A percentile compares a stretch with the other conserved stretches of the same genome.
phyloP scores from a whole-genome alignment of 768 basidiomycete genomes.

The Pleurotus tuoliensis region DNA sequence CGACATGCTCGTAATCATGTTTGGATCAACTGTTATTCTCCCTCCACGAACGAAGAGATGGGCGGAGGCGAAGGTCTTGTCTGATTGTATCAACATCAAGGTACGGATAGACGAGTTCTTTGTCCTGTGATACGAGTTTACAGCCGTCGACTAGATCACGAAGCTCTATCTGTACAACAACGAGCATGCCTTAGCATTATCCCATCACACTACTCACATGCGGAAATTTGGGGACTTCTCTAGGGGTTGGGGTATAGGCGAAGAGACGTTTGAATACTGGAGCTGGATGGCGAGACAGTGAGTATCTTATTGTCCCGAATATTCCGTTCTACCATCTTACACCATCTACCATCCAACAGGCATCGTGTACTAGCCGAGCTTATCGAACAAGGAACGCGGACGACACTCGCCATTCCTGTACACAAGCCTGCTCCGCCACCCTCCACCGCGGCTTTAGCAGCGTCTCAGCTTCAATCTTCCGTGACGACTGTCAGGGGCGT shows the following conservation, averaged over 20 bases:
- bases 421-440: slow-evolving; percentile 41
- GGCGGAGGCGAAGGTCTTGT: slow-evolving; percentile 97
- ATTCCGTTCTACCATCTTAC: background rate
- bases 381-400: slow-evolving; percentile 73
- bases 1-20: slow-evolving; percentile 79
- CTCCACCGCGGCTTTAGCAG: slow-evolving; percentile 16
- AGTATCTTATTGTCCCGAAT: slow-evolving; percentile 21
- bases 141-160: slow-evolving; percentile 52
- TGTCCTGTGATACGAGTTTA: background rate
- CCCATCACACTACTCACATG: slow-evolving; percentile 82
- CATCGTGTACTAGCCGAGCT: slow-evolving; percentile 90
- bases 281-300: slow-evolving; percentile 94
- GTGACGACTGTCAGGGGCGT: slow-evolving; percentile 9
- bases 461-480: slow-evolving; percentile 12
- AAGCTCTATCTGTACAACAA: slow-evolving; percentile 91
- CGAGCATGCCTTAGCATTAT: slow-evolving; percentile 76
- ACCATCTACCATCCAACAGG: slow-evolving; percentile 32
- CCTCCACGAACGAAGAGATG: slow-evolving; percentile 94
- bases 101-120: slow-evolving; percentile 31
- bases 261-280: slow-evolving; percentile 97
- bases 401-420: slow-evolving; percentile 58
- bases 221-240: slow-evolving; percentile 84
- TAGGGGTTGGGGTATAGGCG: slow-evolving; percentile 91
- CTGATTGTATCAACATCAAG: slow-evolving; percentile 90
- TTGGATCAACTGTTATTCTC: slow-evolving; percentile 79